Evolutionary conservation across 2,329 filamentous ascomycete genomes (phyloP).

Genomic region (Venturia aucupariae): DNA sequence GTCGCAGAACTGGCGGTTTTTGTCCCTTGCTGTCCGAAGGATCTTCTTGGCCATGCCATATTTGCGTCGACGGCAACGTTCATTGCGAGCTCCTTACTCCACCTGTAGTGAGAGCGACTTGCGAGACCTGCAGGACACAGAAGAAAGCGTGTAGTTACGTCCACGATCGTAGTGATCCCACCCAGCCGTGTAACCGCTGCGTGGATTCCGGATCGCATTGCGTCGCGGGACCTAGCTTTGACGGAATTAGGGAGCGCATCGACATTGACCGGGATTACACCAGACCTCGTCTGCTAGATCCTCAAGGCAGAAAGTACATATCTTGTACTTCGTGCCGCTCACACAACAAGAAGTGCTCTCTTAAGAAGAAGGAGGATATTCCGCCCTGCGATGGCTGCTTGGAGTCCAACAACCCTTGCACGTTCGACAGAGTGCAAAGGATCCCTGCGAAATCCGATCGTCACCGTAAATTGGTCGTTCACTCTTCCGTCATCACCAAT

Average conservation of each 20-base stretch:
- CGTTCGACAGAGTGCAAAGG: neutral
- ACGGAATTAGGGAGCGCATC: neutral
- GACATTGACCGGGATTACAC: neutral
- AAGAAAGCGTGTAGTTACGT: neutral
- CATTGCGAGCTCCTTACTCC: neutral
- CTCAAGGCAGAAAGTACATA: neutral
- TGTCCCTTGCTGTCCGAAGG: conserved; percentile 7
- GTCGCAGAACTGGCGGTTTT: neutral
- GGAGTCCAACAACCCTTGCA: neutral
- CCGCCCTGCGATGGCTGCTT: conserved; percentile 10
- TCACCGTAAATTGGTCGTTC: neutral
- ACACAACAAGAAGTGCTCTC: neutral
- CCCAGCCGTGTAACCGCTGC: conserved; percentile 9
- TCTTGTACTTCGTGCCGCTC: neutral
- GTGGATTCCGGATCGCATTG: neutral
- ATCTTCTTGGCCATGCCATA: conserved; percentile 2
- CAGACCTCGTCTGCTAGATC: neutral
- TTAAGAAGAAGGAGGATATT: neutral
- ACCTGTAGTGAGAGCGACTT: neutral
- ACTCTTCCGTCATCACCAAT: neutral
- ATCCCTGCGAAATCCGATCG: neutral
- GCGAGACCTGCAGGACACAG: neutral
- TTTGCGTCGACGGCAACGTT: neutral
- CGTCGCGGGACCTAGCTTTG: neutral
- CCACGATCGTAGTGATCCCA: conserved; percentile 1